phyloP scores from a whole-genome alignment of 2,329 filamentous ascomycete genomes.

The Penicillium occitanis region DNA sequence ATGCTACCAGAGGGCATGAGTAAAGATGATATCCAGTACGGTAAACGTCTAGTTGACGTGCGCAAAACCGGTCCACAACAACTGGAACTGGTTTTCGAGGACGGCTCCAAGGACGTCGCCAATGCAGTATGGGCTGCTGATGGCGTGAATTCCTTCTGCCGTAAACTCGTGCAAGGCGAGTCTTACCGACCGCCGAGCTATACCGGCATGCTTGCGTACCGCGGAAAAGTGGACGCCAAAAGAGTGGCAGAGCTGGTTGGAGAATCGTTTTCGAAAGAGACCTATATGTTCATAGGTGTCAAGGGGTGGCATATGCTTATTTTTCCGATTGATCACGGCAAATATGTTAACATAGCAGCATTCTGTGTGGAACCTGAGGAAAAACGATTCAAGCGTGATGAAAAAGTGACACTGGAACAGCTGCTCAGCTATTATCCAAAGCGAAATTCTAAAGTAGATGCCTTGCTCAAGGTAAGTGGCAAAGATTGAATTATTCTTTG shows the following conservation, averaged over 20 bases:
- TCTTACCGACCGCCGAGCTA: constrained; percentile 10
- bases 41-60: constrained; percentile 12
- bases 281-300: constrained; percentile 18
- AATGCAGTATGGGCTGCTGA: constrained; percentile 19
- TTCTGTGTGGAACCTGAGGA: constrained; percentile 13
- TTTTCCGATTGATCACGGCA: constrained; percentile 16
- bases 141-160: constrained; percentile 15
- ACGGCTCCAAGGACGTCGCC: constrained; percentile 12
- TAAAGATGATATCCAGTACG: constrained; percentile 16
- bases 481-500: neutral
- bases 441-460: constrained; percentile 9
- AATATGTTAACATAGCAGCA: constrained; percentile 15
- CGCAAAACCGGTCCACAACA: constrained; percentile 9
- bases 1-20: constrained; percentile 2
- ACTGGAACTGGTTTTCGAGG: constrained; percentile 13
- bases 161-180: constrained; percentile 15
- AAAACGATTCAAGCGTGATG: constrained; percentile 15
- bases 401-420: constrained; percentile 18
- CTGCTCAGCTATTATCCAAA: constrained; percentile 11
- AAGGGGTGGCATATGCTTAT: constrained; percentile 17
- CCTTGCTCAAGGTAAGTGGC: constrained; percentile 7
- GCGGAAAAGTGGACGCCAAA: constrained; percentile 12
- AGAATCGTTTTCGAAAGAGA: constrained; percentile 10
- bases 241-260: constrained; percentile 15
- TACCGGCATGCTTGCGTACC: constrained; percentile 16